Base-by-base conservation (phyloP, 2,329 filamentous ascomycete species). In the Colletotrichum brevisporum region DNA sequence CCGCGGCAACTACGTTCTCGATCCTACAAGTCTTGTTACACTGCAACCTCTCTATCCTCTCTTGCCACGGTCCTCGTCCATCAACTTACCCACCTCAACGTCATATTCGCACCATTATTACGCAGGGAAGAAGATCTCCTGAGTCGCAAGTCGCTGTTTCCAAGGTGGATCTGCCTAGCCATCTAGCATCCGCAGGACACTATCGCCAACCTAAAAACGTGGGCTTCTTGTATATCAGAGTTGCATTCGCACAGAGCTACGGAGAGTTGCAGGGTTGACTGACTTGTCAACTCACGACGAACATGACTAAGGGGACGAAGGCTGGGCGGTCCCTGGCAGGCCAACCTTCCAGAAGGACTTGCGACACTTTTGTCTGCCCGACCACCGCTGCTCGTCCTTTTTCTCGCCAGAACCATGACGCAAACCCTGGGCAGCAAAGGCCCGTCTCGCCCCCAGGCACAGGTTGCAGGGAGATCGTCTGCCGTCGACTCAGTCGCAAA, bases 351-450 rank as follows among this genome's bases (percentile, higher is more conserved):
- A 58, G 56, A 58, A 31, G 56, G 10, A 43, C 15, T 15, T 31
- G 5, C 50, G 16, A 24, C 21, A 10, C 16, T 1, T 41, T 57
- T 63, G 60, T 51, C 61, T 63, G 61, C 61, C 50, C 31, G 52
- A n/a, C 12, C 43, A 52, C 51, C 8, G 26, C n/a, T 51, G 48
- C 18, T 52, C 41, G 54, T 57, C 41, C 18, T 64, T 48, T 43
- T 55, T 45, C 24, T 58, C 54, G 48, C 57, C 24, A 43, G 65
- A 65, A 65, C 61, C 48, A 39, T 68, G 61, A 50, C 54, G 54
- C 54, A 68, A 47, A 39, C 26, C 54, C 53, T 43, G 24, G 59
- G 54, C 41, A 48, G 53, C 31, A 26, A 26, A 51, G 55, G 39
- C 12, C 24, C 15, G 31, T 45, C 18, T 60, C 12, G 26, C 8